phyloP scores from a whole-genome alignment of 352 stramenopile genomes.

The Globisporangium nodosum region DNA sequence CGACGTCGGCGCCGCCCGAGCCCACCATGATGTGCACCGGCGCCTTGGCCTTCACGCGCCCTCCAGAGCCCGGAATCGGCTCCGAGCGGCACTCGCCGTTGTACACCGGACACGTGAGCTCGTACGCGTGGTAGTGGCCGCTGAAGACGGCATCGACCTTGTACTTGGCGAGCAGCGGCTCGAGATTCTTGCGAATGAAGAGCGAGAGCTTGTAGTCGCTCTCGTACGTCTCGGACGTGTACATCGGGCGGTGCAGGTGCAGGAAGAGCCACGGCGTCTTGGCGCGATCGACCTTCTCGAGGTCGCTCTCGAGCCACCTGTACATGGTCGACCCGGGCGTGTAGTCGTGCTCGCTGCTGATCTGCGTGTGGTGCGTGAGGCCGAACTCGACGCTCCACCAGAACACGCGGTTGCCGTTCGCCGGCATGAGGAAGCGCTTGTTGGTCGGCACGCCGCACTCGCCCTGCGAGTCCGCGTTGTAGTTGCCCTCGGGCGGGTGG shows the following conservation, averaged over 20 bases:
- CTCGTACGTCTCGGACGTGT: constrained; percentile 31
- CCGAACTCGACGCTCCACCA: constrained; percentile 88
- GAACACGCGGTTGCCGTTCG: constrained; percentile 60
- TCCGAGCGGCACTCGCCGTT: constrained; percentile 22
- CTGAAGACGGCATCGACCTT: constrained; percentile 47
- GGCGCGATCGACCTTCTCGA: constrained; percentile 72
- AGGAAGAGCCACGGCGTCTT: constrained; percentile 83
- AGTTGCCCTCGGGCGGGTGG: constrained; percentile 59
- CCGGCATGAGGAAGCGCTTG: constrained; percentile 49
- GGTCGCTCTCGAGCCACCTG: constrained; percentile 76
- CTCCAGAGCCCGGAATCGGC: neutral
- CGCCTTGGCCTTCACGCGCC: constrained; percentile 25
- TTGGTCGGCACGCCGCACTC: constrained; percentile 61
- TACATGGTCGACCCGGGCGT: constrained; percentile 81
- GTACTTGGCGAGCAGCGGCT: constrained; percentile 37
- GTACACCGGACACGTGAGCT: constrained; percentile 49
- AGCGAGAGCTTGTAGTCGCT: constrained; percentile 28
- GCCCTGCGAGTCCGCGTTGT: constrained; percentile 47
- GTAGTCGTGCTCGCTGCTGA: constrained; percentile 89
- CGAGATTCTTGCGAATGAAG: constrained; percentile 29
- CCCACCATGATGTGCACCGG: constrained; percentile 51
- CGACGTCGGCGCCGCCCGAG: constrained; percentile 30
- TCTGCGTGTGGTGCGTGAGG: constrained; percentile 83
- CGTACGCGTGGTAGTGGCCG: constrained; percentile 55
- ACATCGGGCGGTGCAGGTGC: constrained; percentile 46